These are phyloP conservation scores for Talaromyces piceae DNA, from an alignment of 2,329 filamentous ascomycete species.

Conservation along the genomic window DNA sequence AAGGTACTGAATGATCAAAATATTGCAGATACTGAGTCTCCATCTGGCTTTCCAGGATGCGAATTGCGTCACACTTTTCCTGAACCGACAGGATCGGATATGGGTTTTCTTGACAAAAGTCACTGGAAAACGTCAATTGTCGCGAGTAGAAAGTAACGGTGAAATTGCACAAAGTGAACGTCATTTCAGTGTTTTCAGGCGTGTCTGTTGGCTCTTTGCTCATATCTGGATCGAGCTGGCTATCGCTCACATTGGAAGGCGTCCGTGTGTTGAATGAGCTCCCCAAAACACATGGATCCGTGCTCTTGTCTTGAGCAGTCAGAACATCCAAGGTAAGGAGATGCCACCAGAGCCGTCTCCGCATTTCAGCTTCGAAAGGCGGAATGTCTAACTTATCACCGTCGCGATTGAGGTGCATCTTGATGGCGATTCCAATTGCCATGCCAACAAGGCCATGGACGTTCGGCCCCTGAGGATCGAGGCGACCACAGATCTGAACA, in stretches of 20 bases:
- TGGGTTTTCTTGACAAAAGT: conserved; percentile 14
- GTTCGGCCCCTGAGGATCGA: conserved; percentile 13
- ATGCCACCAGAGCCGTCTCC: conserved; percentile 54
- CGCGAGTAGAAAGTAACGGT: conserved; percentile 16
- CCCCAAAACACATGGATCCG: conserved; percentile 18
- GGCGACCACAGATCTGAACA: conserved; percentile 13
- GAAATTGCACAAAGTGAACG: conserved; percentile 17
- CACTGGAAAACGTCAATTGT: conserved; percentile 16
- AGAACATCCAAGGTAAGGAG: conserved; percentile 29
- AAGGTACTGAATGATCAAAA: conserved; percentile 11
- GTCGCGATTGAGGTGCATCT: conserved; percentile 55
- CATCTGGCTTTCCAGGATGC: conserved; percentile 12
- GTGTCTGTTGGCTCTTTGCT: conserved; percentile 8
- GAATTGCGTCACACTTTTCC: conserved; percentile 16
- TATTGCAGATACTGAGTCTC: conserved; percentile 14
- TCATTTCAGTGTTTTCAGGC: conserved; percentile 17
- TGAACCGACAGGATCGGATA: conserved; percentile 11
- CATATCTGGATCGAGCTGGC: conserved; percentile 17
- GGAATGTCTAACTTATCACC: conserved; percentile 44
- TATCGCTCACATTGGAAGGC: conserved; percentile 20
- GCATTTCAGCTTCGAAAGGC: conserved; percentile 54
- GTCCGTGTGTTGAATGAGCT: conserved; percentile 19
- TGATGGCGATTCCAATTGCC: conserved; percentile 41
- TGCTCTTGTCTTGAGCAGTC: conserved; percentile 21
- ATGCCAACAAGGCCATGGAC: conserved; percentile 8